Evolutionary conservation across 2,329 filamentous ascomycete species (phyloP), one percentile per base, ranked within the genome.

Genomic region (Clathrospora elynae): DNA sequence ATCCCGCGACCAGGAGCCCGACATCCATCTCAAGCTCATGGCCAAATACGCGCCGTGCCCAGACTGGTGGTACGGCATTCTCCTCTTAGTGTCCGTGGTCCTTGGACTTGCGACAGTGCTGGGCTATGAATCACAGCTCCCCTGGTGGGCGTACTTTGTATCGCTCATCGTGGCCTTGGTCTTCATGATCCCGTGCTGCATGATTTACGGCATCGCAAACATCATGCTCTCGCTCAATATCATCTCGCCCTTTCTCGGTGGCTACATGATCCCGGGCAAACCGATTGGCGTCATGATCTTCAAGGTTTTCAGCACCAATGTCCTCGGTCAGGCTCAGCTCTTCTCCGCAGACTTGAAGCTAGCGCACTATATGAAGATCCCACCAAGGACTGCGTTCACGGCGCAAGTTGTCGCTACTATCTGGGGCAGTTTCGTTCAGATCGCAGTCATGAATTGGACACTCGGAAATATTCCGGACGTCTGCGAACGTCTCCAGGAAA

Each of bases 131-230:
- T 28, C 14, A 13, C 83, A 87, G 49, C 71, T 88, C 47, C 75
- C 77, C 1, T 88, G 85, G 85, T 90, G 86, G 86, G 81, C 82
- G 0, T 88, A 88, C 55, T 65, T 89, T 30, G 67, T 90, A 5
- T 78, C 85, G 2, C 76, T 89, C 3, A 70, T 77, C 36, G 83
- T 89, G 44, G 80, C 85, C 0, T 79, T 82, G 42, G 68, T 76
- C 6, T 49, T 55, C 39, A 36, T 49, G 6, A 42, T 66, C 3
- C 56, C 59, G 2, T 46, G 53, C 35, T 51, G 58, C 16, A 60
- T 57, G 40, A 55, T 59, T 17, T 29, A 53, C 58, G 86, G 84
- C 4, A 86, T 86, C 3, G 85, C 64, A 74, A 87, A 87, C 59
- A 84, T 80, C 10, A 53, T 69, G 25, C 83, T 87, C 3, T 84